A percentile compares a stretch with the other conserved stretches of the same genome.
These are phyloP conservation scores for Pichia sp. DNA, from an alignment of 1,139 yeast species.

Conservation along the genomic window DNA sequence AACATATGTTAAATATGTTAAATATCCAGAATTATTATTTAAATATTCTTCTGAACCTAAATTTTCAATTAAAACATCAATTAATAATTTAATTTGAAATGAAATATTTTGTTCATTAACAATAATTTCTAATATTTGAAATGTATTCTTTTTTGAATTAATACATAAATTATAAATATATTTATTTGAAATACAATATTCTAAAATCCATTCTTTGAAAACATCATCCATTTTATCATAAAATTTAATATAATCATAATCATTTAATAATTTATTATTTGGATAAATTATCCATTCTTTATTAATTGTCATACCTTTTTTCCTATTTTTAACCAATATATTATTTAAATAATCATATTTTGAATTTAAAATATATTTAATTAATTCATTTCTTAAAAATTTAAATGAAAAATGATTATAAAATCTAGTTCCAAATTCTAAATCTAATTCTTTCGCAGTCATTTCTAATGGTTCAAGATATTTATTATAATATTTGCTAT, in stretches of 20 bases:
- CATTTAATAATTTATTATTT: not conserved
- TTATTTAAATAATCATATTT: conserved; percentile 2
- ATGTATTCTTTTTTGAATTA: not conserved
- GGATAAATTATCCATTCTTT: conserved; percentile 9
- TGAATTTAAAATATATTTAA: conserved; percentile 4
- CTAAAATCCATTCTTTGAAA: conserved; percentile 12
- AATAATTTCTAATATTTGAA: conserved; percentile 2
- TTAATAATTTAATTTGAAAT: conserved; percentile 9
- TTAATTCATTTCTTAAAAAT: conserved; percentile 6
- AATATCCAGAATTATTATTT: conserved; percentile 5
- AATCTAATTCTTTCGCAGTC: conserved; percentile 4
- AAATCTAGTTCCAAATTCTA: conserved; percentile 10
- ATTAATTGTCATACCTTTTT: not conserved
- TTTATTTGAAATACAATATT: conserved; percentile 7
- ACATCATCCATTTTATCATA: conserved; percentile 12
- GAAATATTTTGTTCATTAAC: conserved; percentile 10
- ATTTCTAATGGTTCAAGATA: conserved; percentile 9
- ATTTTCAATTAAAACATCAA: conserved; percentile 7
- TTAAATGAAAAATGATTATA: conserved; percentile 8
- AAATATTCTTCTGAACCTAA: conserved; percentile 6
- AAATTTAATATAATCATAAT: conserved; percentile 7
- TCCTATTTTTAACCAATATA: not conserved
- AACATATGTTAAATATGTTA: conserved; percentile 15
- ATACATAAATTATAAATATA: not conserved
- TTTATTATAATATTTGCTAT: not conserved